Percentiles rank a stretch among this genome's conserved stretches.
phyloP scores from a whole-genome alignment of 106 monocot genomes.

The Iris macrosiphon region DNA sequence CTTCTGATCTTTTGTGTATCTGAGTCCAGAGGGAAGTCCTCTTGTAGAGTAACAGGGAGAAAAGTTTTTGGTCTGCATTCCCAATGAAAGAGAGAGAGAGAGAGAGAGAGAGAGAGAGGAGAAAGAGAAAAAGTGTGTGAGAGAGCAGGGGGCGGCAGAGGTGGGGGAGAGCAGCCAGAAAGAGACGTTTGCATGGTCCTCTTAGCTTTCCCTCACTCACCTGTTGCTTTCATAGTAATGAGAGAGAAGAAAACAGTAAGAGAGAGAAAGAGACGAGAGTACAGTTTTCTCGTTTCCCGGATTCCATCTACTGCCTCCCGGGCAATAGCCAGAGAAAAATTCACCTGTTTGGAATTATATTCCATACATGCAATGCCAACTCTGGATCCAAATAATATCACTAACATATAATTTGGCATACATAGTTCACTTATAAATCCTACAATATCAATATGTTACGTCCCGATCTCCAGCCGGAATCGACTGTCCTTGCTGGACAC shows the following conservation, averaged over 20 bases:
- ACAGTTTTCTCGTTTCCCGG: conserved; percentile 1
- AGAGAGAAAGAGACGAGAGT: conserved; percentile 6
- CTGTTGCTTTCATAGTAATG: conserved; percentile 33
- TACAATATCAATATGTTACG: no score
- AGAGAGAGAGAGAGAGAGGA: conserved; percentile 14
- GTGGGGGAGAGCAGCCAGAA: conserved; percentile 32
- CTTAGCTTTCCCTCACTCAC: conserved; percentile 20
- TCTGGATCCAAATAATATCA: no score
- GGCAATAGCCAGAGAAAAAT: conserved; percentile 15
- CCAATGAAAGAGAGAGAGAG: conserved; percentile 12
- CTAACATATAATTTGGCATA: no score
- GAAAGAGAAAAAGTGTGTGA: conserved; percentile 5
- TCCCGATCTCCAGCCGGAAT: no score
- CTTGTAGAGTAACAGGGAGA: background rate
- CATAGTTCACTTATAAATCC: no score
- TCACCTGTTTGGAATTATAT: no score
- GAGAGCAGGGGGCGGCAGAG: conserved; percentile 20
- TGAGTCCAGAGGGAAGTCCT: background rate
- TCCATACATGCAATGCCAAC: no score
- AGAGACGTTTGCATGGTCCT: conserved; percentile 54
- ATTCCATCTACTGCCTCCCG: conserved; percentile 8
- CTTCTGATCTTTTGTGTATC: background rate
- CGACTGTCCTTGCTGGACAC: no score
- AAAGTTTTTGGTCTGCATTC: conserved; percentile 6
- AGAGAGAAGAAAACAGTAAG: conserved; percentile 1